Base-by-base conservation (phyloP, 345 rosid genomes). In the Passiflora organensis region DNA sequence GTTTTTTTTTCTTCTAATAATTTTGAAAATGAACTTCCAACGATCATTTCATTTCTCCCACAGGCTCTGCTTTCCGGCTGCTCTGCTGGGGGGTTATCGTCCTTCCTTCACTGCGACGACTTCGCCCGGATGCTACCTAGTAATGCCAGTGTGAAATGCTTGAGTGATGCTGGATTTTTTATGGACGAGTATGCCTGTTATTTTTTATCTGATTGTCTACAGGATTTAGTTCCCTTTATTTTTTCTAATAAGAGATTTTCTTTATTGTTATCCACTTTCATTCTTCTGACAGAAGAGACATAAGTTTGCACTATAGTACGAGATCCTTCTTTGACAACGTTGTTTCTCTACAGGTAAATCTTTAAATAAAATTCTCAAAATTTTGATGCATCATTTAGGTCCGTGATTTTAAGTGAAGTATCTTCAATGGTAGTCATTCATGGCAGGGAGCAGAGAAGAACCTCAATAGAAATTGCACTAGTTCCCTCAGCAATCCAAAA, bases 21-120 rank as follows among this genome's bases (percentile, higher is more conserved):
- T 17, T 43, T 43, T 43, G 18, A 15, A 10, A 10, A 44, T 17
- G 48, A 11, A 44, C 8, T 28, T 8, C 8, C 34, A 28, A 28
- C 34, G 8, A 2, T 28, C 5, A 28, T 28, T 28, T 32, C 9
- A 25, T 53, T 10, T 43, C 48, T 48, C 53, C 58, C 15, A 2
- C 47, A 93, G 99, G 99, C 95, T 62, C 76, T 93, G 83, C 85
- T 93, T 44, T 86, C 96, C 48, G 99, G 99, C 61, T 93, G 99
- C 80, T 93, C 99, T 52, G 99, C 99, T 45, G 99, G 99, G 46
- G 99, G 96, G 56, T 75, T 93, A 45, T 82, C 99, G 10, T 51
- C 82, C 48, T 86, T 93, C 67, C 39, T 81, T 64, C 96, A 86
- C 39, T 89, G 99, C 43, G 91, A 89, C 58, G 73, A 69, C 53